Percentiles rank a stretch among this genome's conserved stretches.
These are phyloP conservation scores for Solanum chacoense DNA, from an alignment of 305 asterid genomes.

Conservation along the genomic window DNA sequence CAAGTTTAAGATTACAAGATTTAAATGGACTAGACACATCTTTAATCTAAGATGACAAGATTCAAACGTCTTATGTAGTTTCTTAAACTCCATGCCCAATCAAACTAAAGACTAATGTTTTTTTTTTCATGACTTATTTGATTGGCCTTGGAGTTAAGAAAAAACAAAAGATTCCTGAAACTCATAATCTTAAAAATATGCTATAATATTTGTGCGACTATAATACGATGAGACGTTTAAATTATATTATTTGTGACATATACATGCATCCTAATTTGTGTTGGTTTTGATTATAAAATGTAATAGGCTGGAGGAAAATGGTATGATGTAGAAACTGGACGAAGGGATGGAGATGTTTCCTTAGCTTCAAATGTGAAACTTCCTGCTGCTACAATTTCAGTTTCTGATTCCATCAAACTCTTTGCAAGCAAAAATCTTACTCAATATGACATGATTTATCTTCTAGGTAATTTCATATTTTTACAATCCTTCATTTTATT, in stretches of 20 bases:
- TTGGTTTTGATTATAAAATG: background rate
- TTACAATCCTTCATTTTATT: background rate
- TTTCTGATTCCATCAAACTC: conserved; percentile 19
- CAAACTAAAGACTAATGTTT: background rate
- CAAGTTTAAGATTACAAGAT: background rate
- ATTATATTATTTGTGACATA: background rate
- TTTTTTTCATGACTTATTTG: background rate
- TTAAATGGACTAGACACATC: background rate
- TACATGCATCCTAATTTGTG: background rate
- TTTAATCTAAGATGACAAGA: too few relatives aligned
- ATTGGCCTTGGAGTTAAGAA: background rate
- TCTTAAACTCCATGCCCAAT: background rate
- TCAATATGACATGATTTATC: conserved; percentile 36
- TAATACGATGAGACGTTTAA: too few relatives aligned
- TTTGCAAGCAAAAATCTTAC: conserved; percentile 33
- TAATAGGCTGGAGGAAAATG: conserved; percentile 35
- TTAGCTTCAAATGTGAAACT: conserved; percentile 33
- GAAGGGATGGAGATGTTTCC: conserved; percentile 41
- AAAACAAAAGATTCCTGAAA: too few relatives aligned
- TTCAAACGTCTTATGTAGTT: too few relatives aligned
- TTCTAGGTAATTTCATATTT: conserved; percentile 20
- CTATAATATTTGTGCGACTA: background rate
- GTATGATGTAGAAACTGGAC: conserved; percentile 36
- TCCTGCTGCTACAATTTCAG: conserved; percentile 33
- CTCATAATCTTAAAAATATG: background rate